Percentiles rank a stretch among this genome's conserved stretches.
These are phyloP conservation scores for Letharia columbiana DNA, from an alignment of 495 filamentous ascomycete species.

Conservation along the genomic window DNA sequence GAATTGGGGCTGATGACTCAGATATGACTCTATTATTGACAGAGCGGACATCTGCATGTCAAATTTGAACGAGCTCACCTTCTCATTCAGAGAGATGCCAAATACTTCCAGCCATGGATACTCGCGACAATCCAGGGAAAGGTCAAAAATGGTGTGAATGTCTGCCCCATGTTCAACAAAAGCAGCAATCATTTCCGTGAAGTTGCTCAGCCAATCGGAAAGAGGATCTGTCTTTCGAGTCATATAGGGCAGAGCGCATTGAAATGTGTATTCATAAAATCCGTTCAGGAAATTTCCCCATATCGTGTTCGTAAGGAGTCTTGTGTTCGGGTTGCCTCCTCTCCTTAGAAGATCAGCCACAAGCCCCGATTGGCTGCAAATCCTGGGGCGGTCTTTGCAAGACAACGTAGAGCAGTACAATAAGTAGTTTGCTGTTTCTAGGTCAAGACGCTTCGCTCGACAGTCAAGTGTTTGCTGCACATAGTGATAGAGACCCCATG, in stretches of 20 bases:
- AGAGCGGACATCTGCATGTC: background rate
- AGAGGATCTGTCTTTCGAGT: background rate
- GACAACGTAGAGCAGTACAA: background rate
- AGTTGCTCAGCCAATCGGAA: background rate
- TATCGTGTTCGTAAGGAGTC: background rate
- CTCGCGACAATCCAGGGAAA: background rate
- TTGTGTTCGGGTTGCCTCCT: background rate
- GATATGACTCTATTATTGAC: background rate
- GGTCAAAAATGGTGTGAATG: background rate
- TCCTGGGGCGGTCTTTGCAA: no score
- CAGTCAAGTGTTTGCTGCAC: background rate
- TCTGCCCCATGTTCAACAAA: slow-evolving; percentile 2
- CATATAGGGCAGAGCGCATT: background rate
- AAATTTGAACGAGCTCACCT: background rate
- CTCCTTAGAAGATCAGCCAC: background rate
- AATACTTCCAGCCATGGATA: no score
- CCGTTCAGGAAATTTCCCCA: background rate
- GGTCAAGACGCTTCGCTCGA: background rate
- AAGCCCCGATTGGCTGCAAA: background rate
- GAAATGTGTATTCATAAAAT: background rate
- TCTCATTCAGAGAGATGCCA: no score
- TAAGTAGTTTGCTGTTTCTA: background rate
- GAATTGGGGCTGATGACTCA: background rate
- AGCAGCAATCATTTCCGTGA: background rate
- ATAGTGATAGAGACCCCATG: background rate